A percentile compares a stretch with the other conserved stretches of the same genome.
Evolutionary conservation across 177 flowering plant genomes (phyloP).

Genomic region (Vitis hybrid): DNA sequence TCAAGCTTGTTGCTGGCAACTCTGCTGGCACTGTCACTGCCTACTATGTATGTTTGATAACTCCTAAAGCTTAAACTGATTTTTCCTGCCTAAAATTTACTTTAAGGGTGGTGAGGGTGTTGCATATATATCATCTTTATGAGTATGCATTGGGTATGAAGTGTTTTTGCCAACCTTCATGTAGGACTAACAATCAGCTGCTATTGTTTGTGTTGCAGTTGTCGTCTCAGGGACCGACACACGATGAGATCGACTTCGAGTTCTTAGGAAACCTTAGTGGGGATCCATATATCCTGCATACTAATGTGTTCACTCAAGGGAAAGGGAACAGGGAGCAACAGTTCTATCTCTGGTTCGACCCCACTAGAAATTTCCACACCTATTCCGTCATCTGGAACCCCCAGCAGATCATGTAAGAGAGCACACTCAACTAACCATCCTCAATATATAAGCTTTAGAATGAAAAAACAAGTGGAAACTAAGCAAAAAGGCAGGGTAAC

Average conservation of each 20-base stretch:
- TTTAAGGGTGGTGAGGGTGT: background rate
- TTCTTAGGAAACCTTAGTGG: slow-evolving; percentile 46
- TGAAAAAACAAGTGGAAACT: no score
- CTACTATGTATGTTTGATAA: slow-evolving; percentile 31
- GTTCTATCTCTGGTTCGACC: slow-evolving; percentile 47
- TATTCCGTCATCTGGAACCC: slow-evolving; percentile 42
- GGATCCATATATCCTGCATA: slow-evolving; percentile 41
- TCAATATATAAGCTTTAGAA: background rate
- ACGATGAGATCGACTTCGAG: slow-evolving; percentile 51
- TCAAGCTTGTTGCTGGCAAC: slow-evolving; percentile 52
- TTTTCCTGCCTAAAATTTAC: background rate
- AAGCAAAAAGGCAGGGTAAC: background rate
- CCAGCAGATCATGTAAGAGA: slow-evolving; percentile 36
- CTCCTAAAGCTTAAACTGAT: background rate
- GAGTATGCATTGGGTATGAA: no score
- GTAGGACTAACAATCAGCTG: background rate
- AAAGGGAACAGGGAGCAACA: slow-evolving; percentile 43
- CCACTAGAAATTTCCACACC: slow-evolving; percentile 42
- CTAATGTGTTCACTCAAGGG: slow-evolving; percentile 41
- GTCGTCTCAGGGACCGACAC: slow-evolving; percentile 49
- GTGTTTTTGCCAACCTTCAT: background rate
- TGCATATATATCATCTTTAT: no score
- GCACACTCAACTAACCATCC: background rate
- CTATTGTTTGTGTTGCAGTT: slow-evolving; percentile 25
- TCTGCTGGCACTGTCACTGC: slow-evolving; percentile 59